Evolutionary conservation across 139 green algal species (phyloP).

Genomic region (Parachlorella kessleri): DNA sequence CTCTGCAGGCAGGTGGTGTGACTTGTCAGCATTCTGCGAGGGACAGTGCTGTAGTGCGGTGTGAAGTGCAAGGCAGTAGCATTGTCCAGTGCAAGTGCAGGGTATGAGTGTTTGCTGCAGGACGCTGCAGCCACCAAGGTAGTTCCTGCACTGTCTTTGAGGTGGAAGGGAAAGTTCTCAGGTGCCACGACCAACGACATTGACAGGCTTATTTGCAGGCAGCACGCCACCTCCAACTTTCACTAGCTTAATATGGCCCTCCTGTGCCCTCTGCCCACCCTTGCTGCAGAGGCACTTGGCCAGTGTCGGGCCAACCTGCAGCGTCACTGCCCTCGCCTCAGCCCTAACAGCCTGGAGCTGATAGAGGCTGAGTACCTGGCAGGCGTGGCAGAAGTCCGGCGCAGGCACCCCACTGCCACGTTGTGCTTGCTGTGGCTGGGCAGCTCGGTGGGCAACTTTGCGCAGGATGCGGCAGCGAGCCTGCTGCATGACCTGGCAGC

Average conservation of each 20-base stretch:
- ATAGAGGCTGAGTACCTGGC: conserved; percentile 36
- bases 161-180: background rate
- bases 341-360: conserved; percentile 6
- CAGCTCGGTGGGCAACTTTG: conserved; percentile 66
- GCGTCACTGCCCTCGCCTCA: background rate
- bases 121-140: too few species aligned
- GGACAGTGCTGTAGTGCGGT: too few species aligned
- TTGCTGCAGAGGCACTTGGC: conserved; percentile 42
- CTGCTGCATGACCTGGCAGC: conserved; percentile 41
- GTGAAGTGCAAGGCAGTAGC: too few species aligned
- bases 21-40: too few species aligned
- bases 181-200: background rate
- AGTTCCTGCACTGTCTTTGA: background rate
- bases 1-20: conserved; percentile 21
- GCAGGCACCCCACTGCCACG: conserved; percentile 19
- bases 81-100: background rate
- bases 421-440: conserved; percentile 72
- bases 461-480: conserved; percentile 31
- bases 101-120: too few species aligned
- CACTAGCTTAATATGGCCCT: too few species aligned
- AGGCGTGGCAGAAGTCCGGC: conserved; percentile 14
- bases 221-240: background rate
- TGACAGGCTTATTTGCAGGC: background rate
- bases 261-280: background rate
- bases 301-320: conserved; percentile 40